These are phyloP conservation scores for Nemania serpens DNA, from an alignment of 2,329 filamentous ascomycete genomes.

Conservation along the genomic window DNA sequence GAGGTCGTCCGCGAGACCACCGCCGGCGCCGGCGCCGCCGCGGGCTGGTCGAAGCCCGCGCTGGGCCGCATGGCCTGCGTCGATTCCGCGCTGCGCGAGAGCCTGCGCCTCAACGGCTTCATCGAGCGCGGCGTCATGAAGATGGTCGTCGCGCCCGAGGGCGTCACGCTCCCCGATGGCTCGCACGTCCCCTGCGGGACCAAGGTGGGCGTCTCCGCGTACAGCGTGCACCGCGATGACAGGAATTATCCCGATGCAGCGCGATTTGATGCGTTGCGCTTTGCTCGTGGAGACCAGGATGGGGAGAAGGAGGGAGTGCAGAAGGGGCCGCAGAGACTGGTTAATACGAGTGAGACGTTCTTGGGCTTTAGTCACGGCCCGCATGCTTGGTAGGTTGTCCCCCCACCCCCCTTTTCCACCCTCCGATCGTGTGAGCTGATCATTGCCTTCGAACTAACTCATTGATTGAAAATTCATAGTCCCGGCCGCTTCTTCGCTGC, in stretches of 20 bases:
- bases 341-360: slow-evolving; percentile 43
- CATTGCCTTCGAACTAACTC: neutral
- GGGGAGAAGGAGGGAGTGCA: slow-evolving; percentile 4
- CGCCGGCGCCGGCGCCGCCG: slow-evolving; percentile 8
- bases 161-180: slow-evolving; percentile 43
- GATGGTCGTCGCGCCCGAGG: slow-evolving; percentile 42
- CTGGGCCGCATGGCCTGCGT: slow-evolving; percentile 45
- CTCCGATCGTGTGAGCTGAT: neutral
- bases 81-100: slow-evolving; percentile 51
- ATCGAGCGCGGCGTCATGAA: slow-evolving; percentile 45
- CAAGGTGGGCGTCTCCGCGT: slow-evolving; percentile 44
- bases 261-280: slow-evolving; percentile 47
- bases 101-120: slow-evolving; percentile 47
- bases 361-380: slow-evolving; percentile 45
- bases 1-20: slow-evolving; percentile 41
- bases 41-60: slow-evolving; percentile 42
- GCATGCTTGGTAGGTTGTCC: slow-evolving; percentile 42
- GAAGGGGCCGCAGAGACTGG: slow-evolving; percentile 31
- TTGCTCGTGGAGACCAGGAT: slow-evolving; percentile 31
- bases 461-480: slow-evolving; percentile 20
- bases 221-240: slow-evolving; percentile 43
- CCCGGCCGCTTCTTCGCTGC: slow-evolving; percentile 48
- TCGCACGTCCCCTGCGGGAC: slow-evolving; percentile 42
- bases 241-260: slow-evolving; percentile 41
- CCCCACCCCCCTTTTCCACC: neutral